These are phyloP conservation scores for Sugiyamaella grinbergsii DNA, from an alignment of 1,139 yeast species.

Conservation along the genomic window DNA sequence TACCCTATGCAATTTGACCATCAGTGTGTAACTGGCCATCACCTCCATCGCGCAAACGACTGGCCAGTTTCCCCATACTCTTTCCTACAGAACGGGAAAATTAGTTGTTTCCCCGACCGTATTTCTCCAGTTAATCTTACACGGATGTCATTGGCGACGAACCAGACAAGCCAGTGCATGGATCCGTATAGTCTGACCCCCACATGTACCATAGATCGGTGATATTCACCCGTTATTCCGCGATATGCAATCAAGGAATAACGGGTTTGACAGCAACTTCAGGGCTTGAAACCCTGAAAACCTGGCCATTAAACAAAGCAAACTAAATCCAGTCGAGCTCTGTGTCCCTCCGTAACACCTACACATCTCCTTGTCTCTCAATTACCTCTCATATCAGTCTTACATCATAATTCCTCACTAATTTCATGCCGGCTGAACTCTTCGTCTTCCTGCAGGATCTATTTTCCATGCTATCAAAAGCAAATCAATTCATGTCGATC, in stretches of 20 bases:
- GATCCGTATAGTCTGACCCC: neutral
- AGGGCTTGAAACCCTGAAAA: neutral
- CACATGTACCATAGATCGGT: neutral
- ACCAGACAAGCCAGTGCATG: too few relatives aligned
- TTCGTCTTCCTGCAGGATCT: neutral
- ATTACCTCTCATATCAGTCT: neutral
- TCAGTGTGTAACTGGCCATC: too few relatives aligned
- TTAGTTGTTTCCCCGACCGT: slow-evolving; percentile 5
- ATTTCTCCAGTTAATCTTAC: too few relatives aligned
- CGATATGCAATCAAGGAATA: slow-evolving; percentile 7
- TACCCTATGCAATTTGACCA: too few relatives aligned
- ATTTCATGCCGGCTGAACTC: neutral
- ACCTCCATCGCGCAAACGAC: too few relatives aligned
- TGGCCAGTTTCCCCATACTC: too few relatives aligned
- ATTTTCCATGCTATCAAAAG: neutral
- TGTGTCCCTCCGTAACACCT: neutral
- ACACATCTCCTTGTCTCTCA: neutral
- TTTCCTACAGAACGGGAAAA: too few relatives aligned
- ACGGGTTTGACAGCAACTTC: neutral
- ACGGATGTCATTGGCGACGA: too few relatives aligned
- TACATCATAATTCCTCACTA: neutral
- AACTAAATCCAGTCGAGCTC: neutral
- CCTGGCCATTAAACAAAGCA: neutral
- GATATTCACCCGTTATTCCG: slow-evolving; percentile 12
- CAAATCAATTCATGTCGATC: slow-evolving; percentile 5